Evolutionary conservation across 805 yeast species (phyloP).

Genomic region (Saccharomycopsis babjevae): DNA sequence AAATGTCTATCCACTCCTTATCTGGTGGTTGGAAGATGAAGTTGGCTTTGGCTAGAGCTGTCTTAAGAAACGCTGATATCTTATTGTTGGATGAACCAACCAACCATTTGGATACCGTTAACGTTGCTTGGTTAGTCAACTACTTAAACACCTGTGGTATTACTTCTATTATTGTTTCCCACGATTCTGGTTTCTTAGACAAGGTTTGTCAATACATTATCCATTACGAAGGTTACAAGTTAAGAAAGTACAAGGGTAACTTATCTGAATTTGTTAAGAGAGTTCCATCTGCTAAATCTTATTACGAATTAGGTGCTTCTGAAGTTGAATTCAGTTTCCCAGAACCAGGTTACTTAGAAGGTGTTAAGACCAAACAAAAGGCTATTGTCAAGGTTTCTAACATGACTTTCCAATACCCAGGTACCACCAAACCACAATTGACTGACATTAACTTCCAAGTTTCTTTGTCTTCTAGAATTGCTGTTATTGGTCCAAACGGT

Average conservation of each 20-base stretch:
- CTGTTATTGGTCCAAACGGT: conserved; percentile 99
- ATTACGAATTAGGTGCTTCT: conserved; percentile 98
- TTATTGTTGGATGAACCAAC: conserved; percentile 99
- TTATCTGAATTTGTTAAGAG: conserved; percentile 96
- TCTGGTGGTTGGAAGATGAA: conserved; percentile 99
- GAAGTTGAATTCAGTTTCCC: conserved; percentile 96
- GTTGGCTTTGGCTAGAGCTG: conserved; percentile 98
- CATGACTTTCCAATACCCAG: conserved; percentile 99
- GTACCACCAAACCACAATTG: conserved; percentile 95
- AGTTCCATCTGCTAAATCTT: conserved; percentile 97
- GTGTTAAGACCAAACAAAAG: conserved; percentile 99
- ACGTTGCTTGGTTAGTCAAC: conserved; percentile 99
- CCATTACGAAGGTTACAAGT: conserved; percentile 99
- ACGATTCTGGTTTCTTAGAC: conserved; percentile 99
- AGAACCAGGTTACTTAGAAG: conserved; percentile 99
- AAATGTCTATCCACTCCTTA: conserved; percentile 88
- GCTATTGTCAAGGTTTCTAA: conserved; percentile 96
- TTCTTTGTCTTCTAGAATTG: conserved; percentile 98
- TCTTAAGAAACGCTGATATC: conserved; percentile 95
- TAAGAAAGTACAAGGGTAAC: conserved; percentile 99
- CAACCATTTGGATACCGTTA: conserved; percentile 99
- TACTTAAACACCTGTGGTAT: conserved; percentile 98
- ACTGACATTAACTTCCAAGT: conserved; percentile 92
- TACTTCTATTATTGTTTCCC: conserved; percentile 97
- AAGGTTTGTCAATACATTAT: conserved; percentile 95